Conservation (phyloP, 2,329 filamentous ascomycete species). For the Oidium heveae region DNA sequence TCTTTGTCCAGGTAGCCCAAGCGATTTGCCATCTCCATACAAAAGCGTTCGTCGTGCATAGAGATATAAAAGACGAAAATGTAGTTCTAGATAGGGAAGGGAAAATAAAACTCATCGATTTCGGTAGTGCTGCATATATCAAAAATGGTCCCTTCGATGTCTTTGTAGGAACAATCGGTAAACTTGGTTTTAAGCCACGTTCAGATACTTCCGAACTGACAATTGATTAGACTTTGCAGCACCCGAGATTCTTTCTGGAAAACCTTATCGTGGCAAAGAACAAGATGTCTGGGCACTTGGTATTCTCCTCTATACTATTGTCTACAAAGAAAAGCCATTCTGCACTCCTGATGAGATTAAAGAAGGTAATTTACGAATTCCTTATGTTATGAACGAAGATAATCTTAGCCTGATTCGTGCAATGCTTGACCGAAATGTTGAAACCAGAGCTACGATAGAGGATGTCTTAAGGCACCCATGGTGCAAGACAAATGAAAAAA, state of each 20-base stretch:
- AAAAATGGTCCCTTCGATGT: slow-evolving; percentile 97
- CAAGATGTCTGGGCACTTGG: slow-evolving; percentile 97
- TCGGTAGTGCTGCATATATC: slow-evolving; percentile 93
- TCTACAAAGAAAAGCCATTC: slow-evolving; percentile 98
- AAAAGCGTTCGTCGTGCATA: slow-evolving; percentile 76
- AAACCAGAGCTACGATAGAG: slow-evolving; percentile 59
- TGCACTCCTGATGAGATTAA: slow-evolving; percentile 99
- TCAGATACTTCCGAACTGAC: slow-evolving; percentile 3
- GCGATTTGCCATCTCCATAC: slow-evolving; percentile 81
- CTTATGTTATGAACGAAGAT: slow-evolving; percentile 68
- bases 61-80: slow-evolving; percentile 98
- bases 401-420: slow-evolving; percentile 75
- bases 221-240: slow-evolving; percentile 62
- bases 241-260: slow-evolving; percentile 85
- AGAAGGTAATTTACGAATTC: slow-evolving; percentile 81
- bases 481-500: slow-evolving; percentile 14
- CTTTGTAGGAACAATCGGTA: slow-evolving; percentile 95
- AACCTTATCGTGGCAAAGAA: slow-evolving; percentile 80
- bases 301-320: slow-evolving; percentile 90
- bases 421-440: slow-evolving; percentile 83
- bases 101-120: slow-evolving; percentile 91
- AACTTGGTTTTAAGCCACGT: slow-evolving; percentile 13
- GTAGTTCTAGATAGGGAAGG: slow-evolving; percentile 89
- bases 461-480: slow-evolving; percentile 79
- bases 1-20: slow-evolving; percentile 78